Conservation (phyloP, 73 alveolate genomes). For the Paramecium biaurelia region DNA sequence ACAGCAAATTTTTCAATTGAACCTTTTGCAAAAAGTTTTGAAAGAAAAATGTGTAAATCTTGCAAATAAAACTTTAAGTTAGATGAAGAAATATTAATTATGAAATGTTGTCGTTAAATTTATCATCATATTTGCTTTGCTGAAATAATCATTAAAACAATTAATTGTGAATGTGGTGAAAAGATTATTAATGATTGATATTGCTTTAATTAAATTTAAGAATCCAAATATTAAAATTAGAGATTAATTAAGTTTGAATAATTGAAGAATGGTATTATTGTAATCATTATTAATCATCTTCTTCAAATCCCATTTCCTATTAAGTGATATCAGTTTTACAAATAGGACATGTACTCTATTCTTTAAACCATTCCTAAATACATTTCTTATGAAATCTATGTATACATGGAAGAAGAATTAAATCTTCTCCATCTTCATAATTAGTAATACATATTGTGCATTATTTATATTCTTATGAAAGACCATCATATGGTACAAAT, state of each 20-base stretch:
- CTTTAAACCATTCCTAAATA: neutral
- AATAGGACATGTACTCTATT: neutral
- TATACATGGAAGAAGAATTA: neutral
- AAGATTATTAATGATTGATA: neutral
- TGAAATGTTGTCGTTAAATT: neutral
- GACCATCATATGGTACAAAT: neutral
- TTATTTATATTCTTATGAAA: neutral
- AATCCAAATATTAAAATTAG: too few species aligned
- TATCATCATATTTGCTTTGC: neutral
- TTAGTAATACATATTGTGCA: neutral
- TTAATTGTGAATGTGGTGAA: neutral
- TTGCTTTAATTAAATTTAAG: neutral
- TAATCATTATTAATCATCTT: neutral
- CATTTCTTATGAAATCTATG: slow-evolving; percentile 24
- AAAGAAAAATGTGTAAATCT: neutral
- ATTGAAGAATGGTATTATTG: neutral
- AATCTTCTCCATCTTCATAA: neutral
- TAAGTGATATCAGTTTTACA: neutral
- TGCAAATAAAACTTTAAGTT: neutral
- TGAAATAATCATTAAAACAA: neutral
- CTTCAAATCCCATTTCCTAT: neutral
- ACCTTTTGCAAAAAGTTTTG: neutral
- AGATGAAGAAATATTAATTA: neutral
- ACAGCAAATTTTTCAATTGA: neutral
- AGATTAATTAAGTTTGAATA: neutral